These are phyloP conservation scores for Aspergillus tamarii DNA, from an alignment of 2,329 filamentous ascomycete species.

Conservation along the genomic window DNA sequence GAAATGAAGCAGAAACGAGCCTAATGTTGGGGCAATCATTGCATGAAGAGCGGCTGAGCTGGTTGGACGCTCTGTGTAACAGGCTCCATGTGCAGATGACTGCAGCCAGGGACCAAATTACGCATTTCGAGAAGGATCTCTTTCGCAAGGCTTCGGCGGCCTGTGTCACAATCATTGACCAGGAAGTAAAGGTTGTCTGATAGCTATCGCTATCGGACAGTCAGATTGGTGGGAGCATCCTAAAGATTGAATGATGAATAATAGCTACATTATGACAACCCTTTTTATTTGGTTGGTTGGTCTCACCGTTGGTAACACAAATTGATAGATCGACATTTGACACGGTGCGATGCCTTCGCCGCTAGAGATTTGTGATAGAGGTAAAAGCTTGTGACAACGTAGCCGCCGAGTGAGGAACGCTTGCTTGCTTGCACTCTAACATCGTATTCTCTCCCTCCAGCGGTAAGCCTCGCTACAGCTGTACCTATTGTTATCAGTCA, in stretches of 20 bases:
- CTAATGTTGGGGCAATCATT: slow-evolving; percentile 27
- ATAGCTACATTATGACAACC: no score
- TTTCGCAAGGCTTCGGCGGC: slow-evolving; percentile 8
- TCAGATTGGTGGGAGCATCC: slow-evolving; percentile 2
- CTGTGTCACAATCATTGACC: slow-evolving; percentile 12
- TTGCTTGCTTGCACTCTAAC: not conserved
- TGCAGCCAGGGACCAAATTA: slow-evolving; percentile 17
- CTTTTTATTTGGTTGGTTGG: not conserved
- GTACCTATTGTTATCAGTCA: not conserved
- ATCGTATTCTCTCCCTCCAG: not conserved
- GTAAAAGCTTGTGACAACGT: slow-evolving; percentile 19
- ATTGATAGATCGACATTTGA: slow-evolving; percentile 7
- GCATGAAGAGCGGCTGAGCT: slow-evolving; percentile 20
- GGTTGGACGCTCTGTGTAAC: slow-evolving; percentile 18
- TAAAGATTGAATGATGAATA: not conserved
- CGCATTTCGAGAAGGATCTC: slow-evolving; percentile 17
- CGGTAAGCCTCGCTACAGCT: not conserved
- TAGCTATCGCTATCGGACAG: not conserved
- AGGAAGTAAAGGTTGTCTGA: slow-evolving; percentile 11
- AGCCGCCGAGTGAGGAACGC: slow-evolving; percentile 13
- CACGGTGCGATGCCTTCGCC: not conserved
- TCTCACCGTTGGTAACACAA: not conserved
- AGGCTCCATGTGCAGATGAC: slow-evolving; percentile 24
- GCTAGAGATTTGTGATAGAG: slow-evolving; percentile 13
- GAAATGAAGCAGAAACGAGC: slow-evolving; percentile 20